phyloP scores from a whole-genome alignment of 2,329 filamentous ascomycete genomes.

The Trichoderma sp. region DNA sequence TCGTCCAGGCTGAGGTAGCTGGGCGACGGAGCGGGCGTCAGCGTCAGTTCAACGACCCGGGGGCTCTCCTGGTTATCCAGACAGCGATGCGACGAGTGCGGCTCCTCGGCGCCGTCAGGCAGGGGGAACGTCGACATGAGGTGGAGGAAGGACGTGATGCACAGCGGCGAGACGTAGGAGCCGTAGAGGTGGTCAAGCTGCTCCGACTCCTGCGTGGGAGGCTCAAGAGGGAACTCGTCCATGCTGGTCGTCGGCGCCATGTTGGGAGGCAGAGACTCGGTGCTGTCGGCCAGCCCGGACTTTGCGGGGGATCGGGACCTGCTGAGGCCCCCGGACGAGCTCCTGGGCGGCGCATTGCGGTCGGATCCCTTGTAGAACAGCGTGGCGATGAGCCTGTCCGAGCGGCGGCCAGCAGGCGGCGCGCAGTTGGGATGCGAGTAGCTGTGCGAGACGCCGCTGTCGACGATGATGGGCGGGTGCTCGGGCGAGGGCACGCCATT shows the following conservation, averaged over 20 bases:
- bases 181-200: constrained; percentile 65
- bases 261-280: constrained; percentile 47
- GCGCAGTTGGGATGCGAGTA: constrained; percentile 64
- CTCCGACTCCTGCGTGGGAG: constrained; percentile 53
- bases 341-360: constrained; percentile 35
- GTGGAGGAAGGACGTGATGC: constrained; percentile 64
- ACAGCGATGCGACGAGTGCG: constrained; percentile 62
- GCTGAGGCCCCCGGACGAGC: constrained; percentile 23
- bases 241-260: constrained; percentile 59
- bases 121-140: constrained; percentile 63
- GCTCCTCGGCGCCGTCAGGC: constrained; percentile 49
- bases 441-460: constrained; percentile 61
- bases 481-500: constrained; percentile 60
- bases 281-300: constrained; percentile 31
- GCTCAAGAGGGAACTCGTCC: constrained; percentile 60
- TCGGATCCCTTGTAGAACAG: constrained; percentile 58
- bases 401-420: constrained; percentile 46
- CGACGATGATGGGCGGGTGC: constrained; percentile 58
- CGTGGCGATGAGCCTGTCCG: constrained; percentile 58
- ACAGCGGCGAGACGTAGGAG: constrained; percentile 63
- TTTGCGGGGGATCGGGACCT: constrained; percentile 32
- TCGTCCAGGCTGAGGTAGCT: constrained; percentile 67
- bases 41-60: constrained; percentile 63
- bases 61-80: constrained; percentile 61
- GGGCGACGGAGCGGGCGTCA: constrained; percentile 58